These are phyloP conservation scores for Aspergillus texensis DNA, from an alignment of 2,329 filamentous ascomycete genomes.

Conservation along the genomic window DNA sequence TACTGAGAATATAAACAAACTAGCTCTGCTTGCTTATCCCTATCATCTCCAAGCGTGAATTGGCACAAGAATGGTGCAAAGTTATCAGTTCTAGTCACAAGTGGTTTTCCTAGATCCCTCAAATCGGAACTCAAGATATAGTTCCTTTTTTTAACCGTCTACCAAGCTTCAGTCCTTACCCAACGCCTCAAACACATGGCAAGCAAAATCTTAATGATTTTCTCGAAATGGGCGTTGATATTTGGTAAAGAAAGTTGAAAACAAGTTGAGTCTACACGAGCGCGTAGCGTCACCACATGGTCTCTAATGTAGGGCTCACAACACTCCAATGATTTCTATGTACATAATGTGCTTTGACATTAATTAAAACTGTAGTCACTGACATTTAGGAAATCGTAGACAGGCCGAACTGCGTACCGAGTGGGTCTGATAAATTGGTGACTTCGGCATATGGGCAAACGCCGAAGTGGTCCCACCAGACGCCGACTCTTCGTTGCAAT, in stretches of 20 bases:
- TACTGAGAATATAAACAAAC: neutral
- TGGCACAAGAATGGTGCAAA: too few relatives aligned
- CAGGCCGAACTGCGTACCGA: too few relatives aligned
- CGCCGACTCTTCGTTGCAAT: neutral
- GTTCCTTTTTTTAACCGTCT: too few relatives aligned
- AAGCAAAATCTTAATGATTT: too few relatives aligned
- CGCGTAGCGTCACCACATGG: neutral
- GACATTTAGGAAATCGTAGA: neutral
- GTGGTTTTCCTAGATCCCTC: accelerated
- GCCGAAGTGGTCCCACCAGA: neutral
- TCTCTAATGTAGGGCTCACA: neutral
- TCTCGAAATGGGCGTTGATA: too few relatives aligned
- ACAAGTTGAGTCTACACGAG: neutral
- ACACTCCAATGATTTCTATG: too few relatives aligned
- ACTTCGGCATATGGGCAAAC: neutral
- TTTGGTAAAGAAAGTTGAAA: neutral
- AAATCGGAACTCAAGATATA: neutral
- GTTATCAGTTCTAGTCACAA: accelerated
- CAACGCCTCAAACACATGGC: slow-evolving; percentile 29
- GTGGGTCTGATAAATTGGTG: neutral
- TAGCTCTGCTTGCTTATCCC: too few relatives aligned
- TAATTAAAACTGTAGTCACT: neutral
- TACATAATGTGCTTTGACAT: accelerated
- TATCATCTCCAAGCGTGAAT: too few relatives aligned
- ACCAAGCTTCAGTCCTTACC: too few relatives aligned